These are phyloP conservation scores for Fusarium liriodendri DNA, from an alignment of 2,329 filamentous ascomycete species.

Conservation along the genomic window DNA sequence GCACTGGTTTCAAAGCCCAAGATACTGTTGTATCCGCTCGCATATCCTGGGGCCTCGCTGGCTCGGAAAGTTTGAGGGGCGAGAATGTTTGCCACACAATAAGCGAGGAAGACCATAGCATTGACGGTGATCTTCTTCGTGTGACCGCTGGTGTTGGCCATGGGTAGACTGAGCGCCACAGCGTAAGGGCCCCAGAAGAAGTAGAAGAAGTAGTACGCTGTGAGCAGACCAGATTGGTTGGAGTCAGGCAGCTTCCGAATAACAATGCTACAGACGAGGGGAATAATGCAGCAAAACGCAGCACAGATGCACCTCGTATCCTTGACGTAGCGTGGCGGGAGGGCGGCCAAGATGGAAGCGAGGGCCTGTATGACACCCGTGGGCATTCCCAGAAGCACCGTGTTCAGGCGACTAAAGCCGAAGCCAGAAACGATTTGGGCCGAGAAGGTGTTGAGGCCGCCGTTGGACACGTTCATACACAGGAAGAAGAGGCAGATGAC, in stretches of 20 bases:
- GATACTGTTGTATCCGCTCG: too few species aligned
- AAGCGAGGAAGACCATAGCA: conserved; percentile 2
- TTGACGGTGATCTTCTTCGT: conserved; percentile 1
- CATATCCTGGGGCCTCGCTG: background rate
- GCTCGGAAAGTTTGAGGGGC: background rate
- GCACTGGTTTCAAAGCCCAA: too few species aligned
- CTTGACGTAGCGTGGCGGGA: too few species aligned
- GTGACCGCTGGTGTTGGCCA: conserved; percentile 5
- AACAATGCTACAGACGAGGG: background rate
- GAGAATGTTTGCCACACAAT: conserved; percentile 1
- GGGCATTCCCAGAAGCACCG: background rate
- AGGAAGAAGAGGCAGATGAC: background rate
- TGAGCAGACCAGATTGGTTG: background rate
- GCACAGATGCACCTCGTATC: too few species aligned
- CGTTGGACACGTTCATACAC: background rate
- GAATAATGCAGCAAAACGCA: too few species aligned
- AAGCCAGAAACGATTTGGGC: background rate
- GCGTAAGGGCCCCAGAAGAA: background rate
- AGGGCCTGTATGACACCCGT: background rate
- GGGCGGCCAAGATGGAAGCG: background rate
- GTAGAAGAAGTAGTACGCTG: background rate
- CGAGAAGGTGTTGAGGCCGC: background rate
- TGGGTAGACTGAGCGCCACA: background rate
- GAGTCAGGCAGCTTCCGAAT: background rate
- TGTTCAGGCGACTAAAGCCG: background rate